Evolutionary conservation across 306 rosid species (phyloP).

Genomic region (Cajanus cajan): DNA sequence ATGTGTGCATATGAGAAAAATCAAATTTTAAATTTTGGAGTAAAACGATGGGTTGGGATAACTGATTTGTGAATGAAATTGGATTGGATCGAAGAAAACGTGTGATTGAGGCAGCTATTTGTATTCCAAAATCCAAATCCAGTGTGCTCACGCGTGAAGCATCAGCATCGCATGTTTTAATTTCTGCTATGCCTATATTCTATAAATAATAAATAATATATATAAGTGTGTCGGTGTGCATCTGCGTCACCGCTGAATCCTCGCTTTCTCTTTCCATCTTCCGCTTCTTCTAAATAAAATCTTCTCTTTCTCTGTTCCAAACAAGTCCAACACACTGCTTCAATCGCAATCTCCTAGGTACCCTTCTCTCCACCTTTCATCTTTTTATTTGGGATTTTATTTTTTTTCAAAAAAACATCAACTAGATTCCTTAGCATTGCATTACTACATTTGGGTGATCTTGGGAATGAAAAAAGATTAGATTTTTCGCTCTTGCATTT

Average conservation of each 20-base stretch:
- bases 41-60: slow-evolving; percentile 5
- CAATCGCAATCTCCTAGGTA: not conserved
- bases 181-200: not conserved
- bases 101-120: too few species aligned
- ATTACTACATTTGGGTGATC: not conserved
- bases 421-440: not conserved
- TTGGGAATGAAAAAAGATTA: not conserved
- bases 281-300: not conserved
- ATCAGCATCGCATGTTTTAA: too few species aligned
- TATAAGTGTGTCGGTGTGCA: slow-evolving; percentile 14
- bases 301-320: not conserved
- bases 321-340: slow-evolving; percentile 6
- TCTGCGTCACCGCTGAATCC: slow-evolving; percentile 9
- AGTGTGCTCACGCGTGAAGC: too few species aligned
- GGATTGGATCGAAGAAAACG: not conserved
- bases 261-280: not conserved
- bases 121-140: too few species aligned
- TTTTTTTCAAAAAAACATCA: too few species aligned
- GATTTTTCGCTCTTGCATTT: not conserved
- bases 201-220: too few species aligned
- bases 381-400: not conserved
- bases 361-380: not conserved
- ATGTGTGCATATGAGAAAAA: too few species aligned
- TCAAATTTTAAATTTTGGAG: too few species aligned
- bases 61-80: not conserved